A percentile compares a stretch with the other conserved stretches of the same genome.
These are phyloP conservation scores for Mycena capillaripes DNA, from an alignment of 768 basidiomycete genomes.

Conservation along the genomic window DNA sequence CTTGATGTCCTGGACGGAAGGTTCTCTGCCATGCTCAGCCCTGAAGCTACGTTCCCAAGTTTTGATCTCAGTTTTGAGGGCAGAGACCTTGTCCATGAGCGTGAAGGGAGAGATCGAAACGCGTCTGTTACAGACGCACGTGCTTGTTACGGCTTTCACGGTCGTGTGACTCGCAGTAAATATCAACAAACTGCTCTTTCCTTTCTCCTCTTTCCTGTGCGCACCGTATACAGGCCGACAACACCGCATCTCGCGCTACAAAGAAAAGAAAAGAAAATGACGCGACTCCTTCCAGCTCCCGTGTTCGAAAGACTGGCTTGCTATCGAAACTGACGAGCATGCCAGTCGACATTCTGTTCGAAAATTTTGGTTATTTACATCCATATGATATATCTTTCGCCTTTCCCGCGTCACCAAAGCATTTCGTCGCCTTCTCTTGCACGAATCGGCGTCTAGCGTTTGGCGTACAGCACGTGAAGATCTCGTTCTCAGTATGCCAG, in stretches of 20 bases:
- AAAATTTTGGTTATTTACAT: slow-evolving; percentile 3
- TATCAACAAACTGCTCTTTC: neutral
- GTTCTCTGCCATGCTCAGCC: slow-evolving; percentile 65
- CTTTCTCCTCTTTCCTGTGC: neutral
- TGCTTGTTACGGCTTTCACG: neutral
- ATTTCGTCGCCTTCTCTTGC: slow-evolving; percentile 6
- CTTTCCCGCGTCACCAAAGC: slow-evolving; percentile 7
- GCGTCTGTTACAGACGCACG: neutral
- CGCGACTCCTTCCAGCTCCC: neutral
- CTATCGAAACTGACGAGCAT: neutral
- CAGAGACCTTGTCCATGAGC: slow-evolving; percentile 48
- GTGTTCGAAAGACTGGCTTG: neutral
- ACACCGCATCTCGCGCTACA: neutral
- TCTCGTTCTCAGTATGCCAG: neutral
- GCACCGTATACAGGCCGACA: neutral
- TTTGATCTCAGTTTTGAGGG: slow-evolving; percentile 80
- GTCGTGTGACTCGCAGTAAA: neutral
- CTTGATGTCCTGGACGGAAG: slow-evolving; percentile 81
- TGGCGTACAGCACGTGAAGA: slow-evolving; percentile 13
- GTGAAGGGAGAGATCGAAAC: neutral
- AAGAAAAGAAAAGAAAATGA: neutral
- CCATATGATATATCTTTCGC: slow-evolving; percentile 5
- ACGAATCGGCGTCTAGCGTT: slow-evolving; percentile 7
- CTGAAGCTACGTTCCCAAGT: slow-evolving; percentile 82
- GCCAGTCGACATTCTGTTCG: slow-evolving; percentile 8